Evolutionary conservation across 2,329 filamentous ascomycete species (phyloP).

Genomic region (Ophiostoma piceae): DNA sequence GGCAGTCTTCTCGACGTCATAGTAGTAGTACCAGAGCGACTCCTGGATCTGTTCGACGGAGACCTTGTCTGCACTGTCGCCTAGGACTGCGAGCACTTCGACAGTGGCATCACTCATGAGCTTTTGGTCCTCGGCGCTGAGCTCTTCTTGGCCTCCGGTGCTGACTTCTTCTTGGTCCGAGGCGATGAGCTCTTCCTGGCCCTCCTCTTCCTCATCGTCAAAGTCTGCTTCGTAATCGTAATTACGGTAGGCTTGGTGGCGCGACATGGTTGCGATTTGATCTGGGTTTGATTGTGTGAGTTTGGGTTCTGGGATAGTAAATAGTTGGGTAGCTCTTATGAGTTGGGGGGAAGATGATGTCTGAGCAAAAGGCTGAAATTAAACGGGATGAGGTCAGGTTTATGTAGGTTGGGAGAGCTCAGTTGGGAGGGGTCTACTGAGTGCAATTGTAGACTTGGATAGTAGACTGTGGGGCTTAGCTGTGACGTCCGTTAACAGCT

Average conservation of each 20-base stretch:
- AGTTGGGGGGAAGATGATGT: no score
- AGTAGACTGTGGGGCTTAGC: neutral
- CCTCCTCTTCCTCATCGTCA: constrained; percentile 41
- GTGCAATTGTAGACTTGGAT: neutral
- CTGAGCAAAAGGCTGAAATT: neutral
- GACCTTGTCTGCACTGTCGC: constrained; percentile 52
- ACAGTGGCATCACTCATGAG: constrained; percentile 60
- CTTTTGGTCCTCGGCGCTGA: constrained; percentile 45
- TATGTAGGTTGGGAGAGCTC: neutral
- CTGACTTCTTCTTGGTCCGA: constrained; percentile 41
- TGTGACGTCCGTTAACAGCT: neutral
- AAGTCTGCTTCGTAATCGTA: constrained; percentile 49
- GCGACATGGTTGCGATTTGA: constrained; percentile 37
- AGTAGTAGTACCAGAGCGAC: constrained; percentile 92
- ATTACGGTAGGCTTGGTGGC: constrained; percentile 44
- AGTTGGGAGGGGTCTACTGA: neutral
- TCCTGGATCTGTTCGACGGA: constrained; percentile 71
- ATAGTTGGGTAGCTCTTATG: no score
- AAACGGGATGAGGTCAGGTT: neutral
- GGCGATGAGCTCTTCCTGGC: constrained; percentile 40
- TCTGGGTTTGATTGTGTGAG: no score
- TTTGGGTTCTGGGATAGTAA: neutral
- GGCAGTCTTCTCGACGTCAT: constrained; percentile 81
- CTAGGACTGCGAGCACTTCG: constrained; percentile 62
- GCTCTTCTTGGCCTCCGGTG: constrained; percentile 32